These are phyloP conservation scores for Kodamaea arcana DNA, from an alignment of 1,139 yeast genomes.

Conservation along the genomic window DNA sequence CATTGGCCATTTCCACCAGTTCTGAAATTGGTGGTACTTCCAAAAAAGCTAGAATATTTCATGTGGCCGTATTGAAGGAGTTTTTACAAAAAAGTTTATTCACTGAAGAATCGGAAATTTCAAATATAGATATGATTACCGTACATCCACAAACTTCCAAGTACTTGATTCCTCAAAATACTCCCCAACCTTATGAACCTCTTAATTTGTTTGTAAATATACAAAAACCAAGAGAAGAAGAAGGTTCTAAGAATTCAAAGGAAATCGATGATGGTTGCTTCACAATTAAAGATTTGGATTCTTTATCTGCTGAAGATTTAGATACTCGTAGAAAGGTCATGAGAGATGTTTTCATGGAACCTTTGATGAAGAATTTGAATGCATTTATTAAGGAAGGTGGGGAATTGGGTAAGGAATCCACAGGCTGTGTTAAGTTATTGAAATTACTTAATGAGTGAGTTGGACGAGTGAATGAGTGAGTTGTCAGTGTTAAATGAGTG, in stretches of 20 bases:
- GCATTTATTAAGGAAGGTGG: slow-evolving; percentile 68
- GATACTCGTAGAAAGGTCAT: slow-evolving; percentile 57
- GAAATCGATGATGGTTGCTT: slow-evolving; percentile 24
- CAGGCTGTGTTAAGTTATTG: slow-evolving; percentile 23
- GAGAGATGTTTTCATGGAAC: slow-evolving; percentile 47
- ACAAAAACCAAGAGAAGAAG: slow-evolving; percentile 13
- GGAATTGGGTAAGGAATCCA: slow-evolving; percentile 62
- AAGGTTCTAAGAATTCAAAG: slow-evolving; percentile 6
- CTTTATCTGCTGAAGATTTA: slow-evolving; percentile 50
- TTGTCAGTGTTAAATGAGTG: too few relatives aligned
- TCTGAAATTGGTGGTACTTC: slow-evolving; percentile 37
- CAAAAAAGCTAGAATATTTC: slow-evolving; percentile 37
- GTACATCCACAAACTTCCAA: slow-evolving; percentile 45
- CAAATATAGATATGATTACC: slow-evolving; percentile 8
- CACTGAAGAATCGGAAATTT: slow-evolving; percentile 8
- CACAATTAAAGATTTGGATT: slow-evolving; percentile 28
- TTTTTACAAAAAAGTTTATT: slow-evolving; percentile 42
- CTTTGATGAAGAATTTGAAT: slow-evolving; percentile 49
- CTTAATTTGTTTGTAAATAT: slow-evolving; percentile 50
- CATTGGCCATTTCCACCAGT: slow-evolving; percentile 45
- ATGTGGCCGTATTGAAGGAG: slow-evolving; percentile 40
- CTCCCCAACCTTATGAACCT: slow-evolving; percentile 59
- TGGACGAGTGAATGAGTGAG: too few relatives aligned
- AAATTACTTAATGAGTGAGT: slow-evolving; percentile 1
- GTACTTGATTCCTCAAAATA: slow-evolving; percentile 49